Evolutionary conservation across 2,329 filamentous ascomycete species (phyloP), one percentile per base, ranked within the genome.

Genomic region (Xylaria multiplex): DNA sequence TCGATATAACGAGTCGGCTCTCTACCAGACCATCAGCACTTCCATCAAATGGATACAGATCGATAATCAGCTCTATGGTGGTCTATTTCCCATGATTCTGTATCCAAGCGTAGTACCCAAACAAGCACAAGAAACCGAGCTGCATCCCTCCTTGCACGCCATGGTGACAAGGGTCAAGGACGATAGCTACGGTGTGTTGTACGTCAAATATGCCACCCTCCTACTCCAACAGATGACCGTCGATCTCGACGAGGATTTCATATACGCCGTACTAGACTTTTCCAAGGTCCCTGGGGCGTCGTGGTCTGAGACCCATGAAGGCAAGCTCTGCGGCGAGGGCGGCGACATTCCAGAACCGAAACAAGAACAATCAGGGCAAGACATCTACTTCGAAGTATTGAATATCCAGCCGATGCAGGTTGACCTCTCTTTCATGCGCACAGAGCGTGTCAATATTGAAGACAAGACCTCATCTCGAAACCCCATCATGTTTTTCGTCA

Each of bases 41-140:
- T 92, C 93, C 0, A 91, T 98, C 77, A 98, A 99, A 79, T 99
- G 96, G 96, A 96, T 99, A 32, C 96, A 99, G 79, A 92, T 99
- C 72, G 96, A 99, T 80, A 99, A 99, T 73, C 96, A 99, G 79
- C 87, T 99, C 14, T 99, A 99, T 75, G 96, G 96, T 32, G 96
- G 96, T 30, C 94, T 99, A 72, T 99, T 99, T 84, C 96, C 96
- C 0, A 97, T 99, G 81, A 89, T 99, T 35, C 84, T 99, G 64
- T 99, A 99, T 77, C 96, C 96, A 6, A 97, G 94, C 79, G 96
- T 99, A 9, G 96, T 99, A 16, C 95, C 96, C 0, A 98, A 98
- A 85, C 96, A 93, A 70, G 93, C 93, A 42, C 94, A 96, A 75
- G 96, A 99, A 79, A 96, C 97, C 77, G 96, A 98, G 70, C 91